Percentiles rank a stretch among this genome's conserved stretches.
Evolutionary conservation across 192 early-diverging fungal genomes (phyloP).

Genomic region (Backusella mclennaniae): DNA sequence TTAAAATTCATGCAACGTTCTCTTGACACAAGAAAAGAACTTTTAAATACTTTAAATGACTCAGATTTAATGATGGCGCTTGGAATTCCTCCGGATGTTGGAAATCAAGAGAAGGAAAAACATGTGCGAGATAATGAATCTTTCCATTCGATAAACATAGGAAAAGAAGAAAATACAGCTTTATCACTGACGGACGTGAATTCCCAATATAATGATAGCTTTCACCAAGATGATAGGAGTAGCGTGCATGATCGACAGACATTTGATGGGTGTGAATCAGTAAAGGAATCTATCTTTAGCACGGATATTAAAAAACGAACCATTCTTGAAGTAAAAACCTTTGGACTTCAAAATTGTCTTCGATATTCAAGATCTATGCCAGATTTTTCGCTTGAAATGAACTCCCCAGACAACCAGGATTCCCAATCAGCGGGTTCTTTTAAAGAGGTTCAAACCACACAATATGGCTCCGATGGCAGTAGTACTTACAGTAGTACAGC

Average conservation of each 20-base stretch:
- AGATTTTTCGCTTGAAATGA: not conserved
- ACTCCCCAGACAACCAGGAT: not conserved
- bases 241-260: not conserved
- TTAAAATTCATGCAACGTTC: conserved; percentile 20
- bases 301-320: not conserved
- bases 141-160: not conserved
- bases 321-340: too few species aligned
- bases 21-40: conserved; percentile 14
- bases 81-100: not conserved
- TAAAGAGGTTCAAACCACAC: not conserved
- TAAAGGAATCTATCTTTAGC: not conserved
- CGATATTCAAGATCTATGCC: not conserved
- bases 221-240: not conserved
- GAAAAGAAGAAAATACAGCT: not conserved
- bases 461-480: not conserved
- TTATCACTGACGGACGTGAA: not conserved
- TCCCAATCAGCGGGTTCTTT: not conserved
- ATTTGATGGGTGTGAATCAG: not conserved
- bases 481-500: not conserved
- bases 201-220: not conserved
- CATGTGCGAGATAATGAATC: not conserved
- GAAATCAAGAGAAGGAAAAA: not conserved
- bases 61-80: not conserved
- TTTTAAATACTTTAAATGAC: conserved; percentile 9
- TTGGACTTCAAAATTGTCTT: not conserved